phyloP scores from a whole-genome alignment of 2,329 filamentous ascomycete genomes.

The Colletotrichum karsti region DNA sequence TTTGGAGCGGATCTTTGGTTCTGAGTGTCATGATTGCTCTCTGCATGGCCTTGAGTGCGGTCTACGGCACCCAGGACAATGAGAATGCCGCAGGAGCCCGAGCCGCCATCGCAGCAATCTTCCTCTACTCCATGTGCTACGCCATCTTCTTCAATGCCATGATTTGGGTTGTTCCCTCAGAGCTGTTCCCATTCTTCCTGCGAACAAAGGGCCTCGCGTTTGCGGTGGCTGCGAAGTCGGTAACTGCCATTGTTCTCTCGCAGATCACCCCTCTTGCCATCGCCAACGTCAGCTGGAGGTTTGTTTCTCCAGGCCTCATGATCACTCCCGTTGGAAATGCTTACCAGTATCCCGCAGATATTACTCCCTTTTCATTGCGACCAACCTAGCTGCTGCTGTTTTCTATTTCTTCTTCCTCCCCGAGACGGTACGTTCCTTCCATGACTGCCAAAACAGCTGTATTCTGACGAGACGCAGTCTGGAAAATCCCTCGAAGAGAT shows the following conservation, averaged over 20 bases:
- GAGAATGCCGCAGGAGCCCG: conserved; percentile 36
- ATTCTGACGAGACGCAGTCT: background rate
- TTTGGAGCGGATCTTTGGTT: conserved; percentile 20
- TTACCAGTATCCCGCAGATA: conserved; percentile 15
- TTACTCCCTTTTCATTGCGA: conserved; percentile 47
- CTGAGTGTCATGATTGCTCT: conserved; percentile 21
- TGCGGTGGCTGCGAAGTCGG: conserved; percentile 39
- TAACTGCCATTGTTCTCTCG: conserved; percentile 37
- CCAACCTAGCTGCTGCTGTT: conserved; percentile 36
- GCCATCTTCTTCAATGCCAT: conserved; percentile 47
- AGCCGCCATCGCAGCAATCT: conserved; percentile 45
- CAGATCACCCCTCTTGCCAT: conserved; percentile 45
- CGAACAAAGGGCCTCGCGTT: conserved; percentile 40
- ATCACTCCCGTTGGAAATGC: background rate
- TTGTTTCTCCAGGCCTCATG: background rate
- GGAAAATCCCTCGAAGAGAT: conserved; percentile 34
- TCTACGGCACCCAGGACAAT: conserved; percentile 22
- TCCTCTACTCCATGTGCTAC: conserved; percentile 44
- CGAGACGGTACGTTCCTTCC: conserved; percentile 19
- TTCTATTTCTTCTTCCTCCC: conserved; percentile 41
- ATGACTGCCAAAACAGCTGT: background rate
- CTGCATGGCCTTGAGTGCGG: conserved; percentile 35
- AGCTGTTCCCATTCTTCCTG: conserved; percentile 37
- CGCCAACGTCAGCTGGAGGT: conserved; percentile 44
- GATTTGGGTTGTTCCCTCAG: conserved; percentile 42